Evolutionary conservation across 306 rosid species (phyloP).

Genomic region (Delonix regia): DNA sequence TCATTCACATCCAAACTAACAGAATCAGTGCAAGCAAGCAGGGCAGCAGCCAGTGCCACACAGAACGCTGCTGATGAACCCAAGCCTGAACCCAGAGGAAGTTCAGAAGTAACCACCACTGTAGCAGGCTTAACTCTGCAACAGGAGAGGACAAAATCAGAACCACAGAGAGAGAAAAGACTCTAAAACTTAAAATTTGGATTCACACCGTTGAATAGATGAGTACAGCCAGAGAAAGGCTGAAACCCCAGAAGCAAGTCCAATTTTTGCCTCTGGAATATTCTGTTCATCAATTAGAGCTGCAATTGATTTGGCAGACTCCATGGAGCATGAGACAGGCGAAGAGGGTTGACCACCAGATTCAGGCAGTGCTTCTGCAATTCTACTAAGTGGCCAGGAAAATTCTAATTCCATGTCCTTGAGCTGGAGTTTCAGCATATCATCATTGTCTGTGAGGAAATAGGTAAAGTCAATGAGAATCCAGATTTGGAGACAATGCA

Average conservation of each 20-base stretch:
- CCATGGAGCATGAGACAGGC: constrained; percentile 69
- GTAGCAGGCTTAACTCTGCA: constrained; percentile 87
- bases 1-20: constrained; percentile 59
- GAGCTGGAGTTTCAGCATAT: constrained; percentile 61
- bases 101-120: constrained; percentile 75
- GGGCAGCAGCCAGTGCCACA: constrained; percentile 77
- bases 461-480: constrained; percentile 25
- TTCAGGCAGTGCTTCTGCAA: constrained; percentile 57
- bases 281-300: constrained; percentile 64
- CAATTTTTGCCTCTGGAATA: constrained; percentile 69
- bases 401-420: constrained; percentile 75
- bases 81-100: constrained; percentile 91
- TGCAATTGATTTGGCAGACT: constrained; percentile 59
- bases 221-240: constrained; percentile 91
- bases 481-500: background rate
- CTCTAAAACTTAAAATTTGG: background rate
- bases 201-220: constrained; percentile 71
- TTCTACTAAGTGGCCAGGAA: constrained; percentile 74
- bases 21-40: constrained; percentile 69
- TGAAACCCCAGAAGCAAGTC: constrained; percentile 75
- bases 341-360: constrained; percentile 44
- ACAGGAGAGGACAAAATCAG: constrained; percentile 8
- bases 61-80: constrained; percentile 91
- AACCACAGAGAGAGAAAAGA: background rate
- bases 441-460: constrained; percentile 56